A percentile compares a stretch with the other conserved stretches of the same genome.
Evolutionary conservation across 176 grass and related monocot genomes (phyloP).

Genomic region (Oryza glumipatula): DNA sequence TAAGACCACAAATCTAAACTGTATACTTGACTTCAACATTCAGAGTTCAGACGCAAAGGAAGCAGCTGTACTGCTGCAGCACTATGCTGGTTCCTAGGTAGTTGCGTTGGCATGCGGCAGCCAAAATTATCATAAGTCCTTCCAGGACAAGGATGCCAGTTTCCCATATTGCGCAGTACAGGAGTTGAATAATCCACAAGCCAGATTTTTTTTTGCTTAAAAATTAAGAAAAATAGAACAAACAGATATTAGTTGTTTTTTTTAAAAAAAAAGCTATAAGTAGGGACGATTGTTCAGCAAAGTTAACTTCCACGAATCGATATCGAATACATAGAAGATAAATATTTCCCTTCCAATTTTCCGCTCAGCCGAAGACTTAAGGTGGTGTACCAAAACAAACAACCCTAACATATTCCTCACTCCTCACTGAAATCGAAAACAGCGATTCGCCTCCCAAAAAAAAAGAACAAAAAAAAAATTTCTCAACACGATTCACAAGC

Average conservation of each 20-base stretch:
- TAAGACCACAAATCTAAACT: constrained; percentile 1
- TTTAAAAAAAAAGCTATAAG: neutral
- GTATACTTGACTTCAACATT: neutral
- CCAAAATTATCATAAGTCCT: neutral
- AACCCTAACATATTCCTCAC: neutral
- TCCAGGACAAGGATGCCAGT: neutral
- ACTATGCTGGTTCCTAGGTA: neutral
- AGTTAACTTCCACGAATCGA: neutral
- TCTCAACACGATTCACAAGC: neutral
- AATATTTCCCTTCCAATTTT: neutral
- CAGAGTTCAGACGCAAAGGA: constrained; percentile 5
- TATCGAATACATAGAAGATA: neutral
- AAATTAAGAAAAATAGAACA: neutral
- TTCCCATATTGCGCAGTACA: neutral
- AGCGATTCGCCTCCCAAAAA: neutral
- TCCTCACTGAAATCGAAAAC: neutral
- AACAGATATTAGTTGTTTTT: neutral
- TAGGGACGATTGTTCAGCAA: neutral
- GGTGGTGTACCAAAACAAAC: neutral
- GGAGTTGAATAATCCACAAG: neutral
- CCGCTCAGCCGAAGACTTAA: no score
- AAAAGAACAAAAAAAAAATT: neutral
- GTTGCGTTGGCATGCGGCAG: neutral
- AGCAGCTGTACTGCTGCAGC: neutral
- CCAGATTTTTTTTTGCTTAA: neutral